Conservation (phyloP, 1,139 yeast genomes). For the Nakaseomyces uthaithaninus region DNA sequence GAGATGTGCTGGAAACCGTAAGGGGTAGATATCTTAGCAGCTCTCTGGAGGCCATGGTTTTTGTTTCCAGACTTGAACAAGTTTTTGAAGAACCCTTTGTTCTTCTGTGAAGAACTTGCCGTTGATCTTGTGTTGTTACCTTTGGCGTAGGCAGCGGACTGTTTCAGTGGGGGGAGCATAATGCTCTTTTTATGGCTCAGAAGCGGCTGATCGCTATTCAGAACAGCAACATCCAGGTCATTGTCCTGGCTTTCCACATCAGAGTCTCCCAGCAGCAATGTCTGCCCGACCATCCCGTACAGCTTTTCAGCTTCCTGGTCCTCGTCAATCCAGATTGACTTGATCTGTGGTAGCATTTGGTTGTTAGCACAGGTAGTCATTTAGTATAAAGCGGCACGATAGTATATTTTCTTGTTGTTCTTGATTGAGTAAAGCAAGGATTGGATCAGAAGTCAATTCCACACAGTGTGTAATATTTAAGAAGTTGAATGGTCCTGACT, state of each 20-base stretch:
- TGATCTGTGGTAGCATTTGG: constrained; percentile 30
- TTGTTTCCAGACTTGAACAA: constrained; percentile 9
- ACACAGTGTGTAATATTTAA: too few relatives aligned
- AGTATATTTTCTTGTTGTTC: background rate
- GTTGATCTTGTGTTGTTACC: constrained; percentile 7
- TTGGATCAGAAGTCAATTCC: too few relatives aligned
- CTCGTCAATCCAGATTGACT: constrained; percentile 37
- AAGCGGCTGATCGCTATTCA: constrained; percentile 31
- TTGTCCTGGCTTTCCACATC: constrained; percentile 16
- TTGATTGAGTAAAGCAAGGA: too few relatives aligned
- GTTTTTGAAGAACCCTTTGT: constrained; percentile 6
- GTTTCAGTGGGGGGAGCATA: constrained; percentile 28
- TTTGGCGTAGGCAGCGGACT: constrained; percentile 18
- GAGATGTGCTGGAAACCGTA: constrained; percentile 30
- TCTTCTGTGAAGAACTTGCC: constrained; percentile 1
- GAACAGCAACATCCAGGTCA: constrained; percentile 23
- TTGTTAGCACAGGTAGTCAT: background rate
- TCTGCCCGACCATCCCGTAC: constrained; percentile 13
- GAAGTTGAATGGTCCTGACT: too few relatives aligned
- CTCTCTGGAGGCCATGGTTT: background rate
- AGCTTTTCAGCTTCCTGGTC: constrained; percentile 31
- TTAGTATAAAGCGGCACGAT: too few relatives aligned
- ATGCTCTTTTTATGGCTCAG: constrained; percentile 29
- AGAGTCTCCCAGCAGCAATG: constrained; percentile 7
- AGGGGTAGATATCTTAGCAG: constrained; percentile 21